phyloP scores from a whole-genome alignment of 306 rosid genomes.

The Quercus agrifolia region DNA sequence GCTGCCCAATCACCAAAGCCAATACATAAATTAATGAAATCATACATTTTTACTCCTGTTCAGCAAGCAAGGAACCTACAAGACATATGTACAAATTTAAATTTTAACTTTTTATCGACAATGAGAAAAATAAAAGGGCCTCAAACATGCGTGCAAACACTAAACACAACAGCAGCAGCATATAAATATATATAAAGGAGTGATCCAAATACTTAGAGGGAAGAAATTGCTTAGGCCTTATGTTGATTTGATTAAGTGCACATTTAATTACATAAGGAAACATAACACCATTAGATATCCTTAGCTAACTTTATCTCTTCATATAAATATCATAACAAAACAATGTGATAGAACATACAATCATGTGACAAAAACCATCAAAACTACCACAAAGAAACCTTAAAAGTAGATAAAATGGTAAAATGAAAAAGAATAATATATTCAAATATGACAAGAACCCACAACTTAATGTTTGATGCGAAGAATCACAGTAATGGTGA shows the following conservation, averaged over 20 bases:
- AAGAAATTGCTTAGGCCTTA: too few species aligned
- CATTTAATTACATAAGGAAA: not conserved
- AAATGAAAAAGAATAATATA: not conserved
- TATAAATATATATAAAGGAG: not conserved
- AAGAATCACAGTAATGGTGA: not conserved
- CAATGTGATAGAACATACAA: not conserved
- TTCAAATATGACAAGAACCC: not conserved
- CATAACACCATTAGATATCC: not conserved
- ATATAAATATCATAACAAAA: not conserved
- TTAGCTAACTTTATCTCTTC: not conserved
- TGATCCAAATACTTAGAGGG: too few species aligned
- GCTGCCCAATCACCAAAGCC: slow-evolving; percentile 50
- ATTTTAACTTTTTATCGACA: not conserved
- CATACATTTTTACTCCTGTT: not conserved
- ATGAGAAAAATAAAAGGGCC: not conserved
- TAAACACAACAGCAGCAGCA: not conserved
- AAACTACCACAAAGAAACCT: not conserved
- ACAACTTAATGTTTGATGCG: not conserved
- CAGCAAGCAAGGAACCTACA: not conserved
- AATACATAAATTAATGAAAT: not conserved
- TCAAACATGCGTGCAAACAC: not conserved
- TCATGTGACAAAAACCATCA: not conserved
- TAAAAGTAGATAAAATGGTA: not conserved
- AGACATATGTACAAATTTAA: too few species aligned
- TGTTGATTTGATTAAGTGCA: too few species aligned